Base-by-base conservation (phyloP, 345 rosid genomes). In the Linum tenue region DNA sequence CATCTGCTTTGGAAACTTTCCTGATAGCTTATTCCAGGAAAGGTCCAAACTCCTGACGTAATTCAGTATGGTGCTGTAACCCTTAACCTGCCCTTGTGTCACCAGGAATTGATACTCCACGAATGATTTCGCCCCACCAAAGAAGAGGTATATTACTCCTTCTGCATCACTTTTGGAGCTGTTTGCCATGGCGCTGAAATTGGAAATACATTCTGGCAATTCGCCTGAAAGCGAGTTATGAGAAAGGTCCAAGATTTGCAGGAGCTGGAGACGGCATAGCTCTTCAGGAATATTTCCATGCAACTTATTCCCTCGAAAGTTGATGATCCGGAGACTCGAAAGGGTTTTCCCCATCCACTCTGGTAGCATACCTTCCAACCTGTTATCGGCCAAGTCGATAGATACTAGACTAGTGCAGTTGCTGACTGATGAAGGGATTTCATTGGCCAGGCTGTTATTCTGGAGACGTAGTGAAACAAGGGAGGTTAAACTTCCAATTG, bases 331-430 rank as follows among this genome's bases (percentile, higher is more conserved):
- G 62, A 71, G 5, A 2, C 62, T 55, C 3, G 61, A 39, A 51
- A 71, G 60, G 62, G 66, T 65, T 63, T 69, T 67, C 37, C 62
- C 68, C 48, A 62, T 63, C 76, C 71, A 67, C 56, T 59, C 56
- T 39, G 75, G 75, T 22, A 67, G 16, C 40, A 31, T 56, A 17
- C 68, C 71, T 0, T 55, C 38, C 0, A 67, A 37, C 39, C 56
- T 59, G 22, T 72, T 72, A 16, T 48, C 67, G 5, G 67, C 68
- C 7, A 72, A 43, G 63, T 66, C 67, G 22, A 67, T 60, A 60
- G 57, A 63, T 2, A 17, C 58, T 35, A 72, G 38, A 1, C 7
- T 3, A 4, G 64, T n/a, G 59, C 60, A 63, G 17, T 67, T 72
- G 55, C 40, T 35, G 44, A 62, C 3, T 12, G 55, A 48, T 0